Conservation (phyloP, 2,329 filamentous ascomycete species). For the Colletotrichum sp. region DNA sequence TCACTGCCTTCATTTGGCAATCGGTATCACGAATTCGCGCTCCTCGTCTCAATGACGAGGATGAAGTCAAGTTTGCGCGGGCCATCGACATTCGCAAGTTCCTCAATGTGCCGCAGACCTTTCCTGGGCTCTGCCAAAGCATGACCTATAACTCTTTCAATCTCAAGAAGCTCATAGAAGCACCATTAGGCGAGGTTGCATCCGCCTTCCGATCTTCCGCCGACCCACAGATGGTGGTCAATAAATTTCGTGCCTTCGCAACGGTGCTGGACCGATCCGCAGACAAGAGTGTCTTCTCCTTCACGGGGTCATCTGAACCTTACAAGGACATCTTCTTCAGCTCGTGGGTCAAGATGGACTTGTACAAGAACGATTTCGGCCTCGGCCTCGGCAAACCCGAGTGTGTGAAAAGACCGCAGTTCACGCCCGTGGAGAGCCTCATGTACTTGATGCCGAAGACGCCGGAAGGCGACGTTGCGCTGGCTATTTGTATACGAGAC, state of each 20-base stretch:
- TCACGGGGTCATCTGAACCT: slow-evolving; percentile 39
- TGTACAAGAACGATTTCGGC: slow-evolving; percentile 52
- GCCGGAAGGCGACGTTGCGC: slow-evolving; percentile 46
- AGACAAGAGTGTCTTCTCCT: slow-evolving; percentile 39
- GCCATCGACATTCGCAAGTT: slow-evolving; percentile 52
- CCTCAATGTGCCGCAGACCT: slow-evolving; percentile 45
- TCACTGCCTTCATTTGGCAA: slow-evolving; percentile 58
- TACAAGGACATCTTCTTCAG: slow-evolving; percentile 54
- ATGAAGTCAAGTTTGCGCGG: slow-evolving; percentile 39
- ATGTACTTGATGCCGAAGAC: slow-evolving; percentile 54
- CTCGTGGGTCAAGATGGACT: slow-evolving; percentile 56
- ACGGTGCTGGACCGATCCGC: slow-evolving; percentile 38
- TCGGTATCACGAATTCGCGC: slow-evolving; percentile 45
- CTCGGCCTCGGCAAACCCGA: slow-evolving; percentile 49
- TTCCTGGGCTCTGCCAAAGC: slow-evolving; percentile 53
- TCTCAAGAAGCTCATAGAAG: slow-evolving; percentile 30
- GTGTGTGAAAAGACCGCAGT: slow-evolving; percentile 51
- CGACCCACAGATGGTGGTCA: slow-evolving; percentile 36
- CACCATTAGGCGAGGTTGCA: slow-evolving; percentile 21
- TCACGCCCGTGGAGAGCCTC: slow-evolving; percentile 50
- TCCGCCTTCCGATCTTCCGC: slow-evolving; percentile 41
- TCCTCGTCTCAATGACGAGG: slow-evolving; percentile 30
- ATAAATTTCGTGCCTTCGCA: slow-evolving; percentile 43
- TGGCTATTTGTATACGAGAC: slow-evolving; percentile 49
- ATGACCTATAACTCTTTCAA: slow-evolving; percentile 44